Evolutionary conservation across 371 early-diverging fungal genomes (phyloP), one percentile per base, ranked within the genome.

Genomic region (Chytridium lagenaria): DNA sequence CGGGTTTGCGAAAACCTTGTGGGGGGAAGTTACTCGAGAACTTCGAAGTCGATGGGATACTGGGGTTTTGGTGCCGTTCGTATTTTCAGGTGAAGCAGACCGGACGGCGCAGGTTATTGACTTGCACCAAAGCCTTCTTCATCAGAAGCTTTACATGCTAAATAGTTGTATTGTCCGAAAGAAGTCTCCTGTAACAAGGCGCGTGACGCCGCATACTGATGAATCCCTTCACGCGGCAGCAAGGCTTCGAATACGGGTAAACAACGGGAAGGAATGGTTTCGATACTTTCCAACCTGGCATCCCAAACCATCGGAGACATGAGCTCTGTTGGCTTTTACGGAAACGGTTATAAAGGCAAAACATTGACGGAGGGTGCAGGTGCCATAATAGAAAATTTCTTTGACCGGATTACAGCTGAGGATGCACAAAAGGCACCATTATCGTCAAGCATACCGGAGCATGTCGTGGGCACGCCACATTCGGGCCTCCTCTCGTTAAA

Each of bases 131-230:
- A 89, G 86, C 63, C 78, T 95, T 33, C 64, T 94, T 1, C 90
- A 94, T 71, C 96, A 96, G 85, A 96, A 96, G 69, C 78, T 96
- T n/a, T 88, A 91, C 59, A 94, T 96, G 95, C 76, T 96, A 49
- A 94, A 95, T 73, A 94, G 92, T 74, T 95, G 95, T 78, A 87
- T 91, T 31, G 19, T 50, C 3, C 74, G 78, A 36, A 71, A 69
- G 67, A 52, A 26, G 26, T 31, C 57, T 34, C 69, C 2, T 34
- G 26, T 15, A 50, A 68, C 10, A 23, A 51, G 26, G 36, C 51
- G 7, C 30, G 37, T 38, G 40, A 1, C n/a, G n/a, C n/a, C n/a
- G n/a, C n/a, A n/a, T n/a, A n/a, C n/a, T n/a, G n/a, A n/a, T n/a
- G n/a, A n/a, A n/a, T n/a, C n/a, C n/a, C n/a, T n/a, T n/a, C n/a